These are phyloP conservation scores for Sonneratia alba DNA, from an alignment of 345 rosid genomes.

Conservation along the genomic window DNA sequence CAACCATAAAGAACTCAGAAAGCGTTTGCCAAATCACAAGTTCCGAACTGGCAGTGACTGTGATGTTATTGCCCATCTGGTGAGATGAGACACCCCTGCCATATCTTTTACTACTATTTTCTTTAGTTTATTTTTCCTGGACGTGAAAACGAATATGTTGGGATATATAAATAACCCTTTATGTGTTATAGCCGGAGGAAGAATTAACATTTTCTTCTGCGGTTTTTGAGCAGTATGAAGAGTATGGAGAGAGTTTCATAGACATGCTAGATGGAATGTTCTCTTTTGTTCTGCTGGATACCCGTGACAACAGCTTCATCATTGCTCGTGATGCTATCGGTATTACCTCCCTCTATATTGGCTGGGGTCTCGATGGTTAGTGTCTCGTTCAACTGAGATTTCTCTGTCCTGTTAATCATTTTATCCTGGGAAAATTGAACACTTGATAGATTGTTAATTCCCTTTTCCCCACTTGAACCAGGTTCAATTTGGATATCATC, in stretches of 20 bases:
- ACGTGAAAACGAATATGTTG: neutral
- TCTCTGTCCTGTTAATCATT: neutral
- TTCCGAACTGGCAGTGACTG: slow-evolving; percentile 89
- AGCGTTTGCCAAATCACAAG: slow-evolving; percentile 52
- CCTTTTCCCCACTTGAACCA: slow-evolving; percentile 8
- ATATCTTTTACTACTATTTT: neutral
- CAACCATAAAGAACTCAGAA: slow-evolving; percentile 78
- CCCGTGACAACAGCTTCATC: slow-evolving; percentile 69
- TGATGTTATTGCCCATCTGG: slow-evolving; percentile 93
- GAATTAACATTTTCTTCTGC: too few relatives aligned
- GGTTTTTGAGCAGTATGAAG: slow-evolving; percentile 52
- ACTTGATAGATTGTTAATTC: neutral
- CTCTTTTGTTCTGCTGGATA: slow-evolving; percentile 83
- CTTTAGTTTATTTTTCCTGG: neutral
- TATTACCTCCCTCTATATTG: slow-evolving; percentile 83
- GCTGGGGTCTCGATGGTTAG: slow-evolving; percentile 90
- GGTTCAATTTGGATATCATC: slow-evolving; percentile 92
- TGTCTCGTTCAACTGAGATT: neutral
- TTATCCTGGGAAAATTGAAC: neutral
- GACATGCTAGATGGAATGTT: slow-evolving; percentile 92
- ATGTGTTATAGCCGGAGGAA: neutral
- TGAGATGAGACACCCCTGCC: slow-evolving; percentile 22
- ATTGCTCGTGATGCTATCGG: slow-evolving; percentile 94
- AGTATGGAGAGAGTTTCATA: slow-evolving; percentile 70
- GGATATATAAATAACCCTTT: neutral